Evolutionary conservation across 805 yeast species (phyloP).

Genomic region (Yamadazyma phyllophila): DNA sequence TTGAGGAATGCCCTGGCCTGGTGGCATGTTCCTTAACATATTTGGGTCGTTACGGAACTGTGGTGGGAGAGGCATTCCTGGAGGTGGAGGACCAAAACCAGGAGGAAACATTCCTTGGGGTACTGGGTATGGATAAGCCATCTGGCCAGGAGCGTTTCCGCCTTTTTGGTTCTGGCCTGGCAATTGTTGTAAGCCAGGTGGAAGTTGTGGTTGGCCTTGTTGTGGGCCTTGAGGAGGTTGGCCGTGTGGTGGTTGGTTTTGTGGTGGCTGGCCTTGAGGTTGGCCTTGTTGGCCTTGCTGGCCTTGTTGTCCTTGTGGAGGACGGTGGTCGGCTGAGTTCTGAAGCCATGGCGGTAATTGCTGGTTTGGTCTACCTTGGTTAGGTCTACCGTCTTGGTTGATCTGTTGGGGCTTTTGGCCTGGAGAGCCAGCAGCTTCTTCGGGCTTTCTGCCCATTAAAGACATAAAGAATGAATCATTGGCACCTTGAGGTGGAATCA

Average conservation of each 20-base stretch:
- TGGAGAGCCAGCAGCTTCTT: background rate
- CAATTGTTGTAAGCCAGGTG: conserved; percentile 7
- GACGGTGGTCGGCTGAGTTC: background rate
- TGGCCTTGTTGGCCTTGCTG: conserved; percentile 1
- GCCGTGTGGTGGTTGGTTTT: background rate
- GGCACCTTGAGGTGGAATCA: conserved; percentile 6
- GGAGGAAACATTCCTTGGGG: conserved; percentile 16
- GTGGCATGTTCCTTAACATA: conserved; percentile 5
- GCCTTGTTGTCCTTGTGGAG: background rate
- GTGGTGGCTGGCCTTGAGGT: conserved; percentile 1
- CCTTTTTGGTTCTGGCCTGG: background rate
- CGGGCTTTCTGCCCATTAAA: conserved; percentile 27
- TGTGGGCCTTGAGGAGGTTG: background rate
- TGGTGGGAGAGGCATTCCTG: conserved; percentile 22
- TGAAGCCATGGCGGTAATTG: conserved; percentile 28
- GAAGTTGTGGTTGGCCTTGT: conserved; percentile 3
- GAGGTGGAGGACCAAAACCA: conserved; percentile 14
- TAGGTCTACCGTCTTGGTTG: too few relatives aligned
- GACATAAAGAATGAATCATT: conserved; percentile 49
- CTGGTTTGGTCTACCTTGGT: conserved; percentile 8
- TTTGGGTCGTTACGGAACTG: conserved; percentile 10
- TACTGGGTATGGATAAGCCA: conserved; percentile 9
- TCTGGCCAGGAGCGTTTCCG: conserved; percentile 1
- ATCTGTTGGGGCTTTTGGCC: background rate
- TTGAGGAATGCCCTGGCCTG: conserved; percentile 4